These are phyloP conservation scores for Fusarium newnesense DNA, from an alignment of 2,329 filamentous ascomycete genomes.

Conservation along the genomic window DNA sequence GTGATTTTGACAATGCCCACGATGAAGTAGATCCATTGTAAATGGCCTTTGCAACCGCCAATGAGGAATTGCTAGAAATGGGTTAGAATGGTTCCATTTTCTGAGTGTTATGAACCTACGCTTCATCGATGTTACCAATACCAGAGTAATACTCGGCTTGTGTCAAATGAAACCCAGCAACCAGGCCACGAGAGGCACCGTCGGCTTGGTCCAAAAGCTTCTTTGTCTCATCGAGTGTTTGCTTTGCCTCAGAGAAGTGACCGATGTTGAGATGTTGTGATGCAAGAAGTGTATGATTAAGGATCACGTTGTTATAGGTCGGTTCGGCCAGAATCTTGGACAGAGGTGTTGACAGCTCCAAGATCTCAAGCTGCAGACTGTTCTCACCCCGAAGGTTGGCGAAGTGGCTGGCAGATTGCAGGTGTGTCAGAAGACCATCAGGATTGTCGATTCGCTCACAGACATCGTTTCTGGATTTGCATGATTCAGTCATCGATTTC, in stretches of 20 bases:
- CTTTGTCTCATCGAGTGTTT: constrained; percentile 68
- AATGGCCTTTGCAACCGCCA: constrained; percentile 55
- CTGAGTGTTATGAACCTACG: constrained; percentile 48
- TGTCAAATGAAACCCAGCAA: constrained; percentile 71
- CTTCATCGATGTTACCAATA: constrained; percentile 73
- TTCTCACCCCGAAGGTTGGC: constrained; percentile 62
- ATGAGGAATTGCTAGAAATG: constrained; percentile 41
- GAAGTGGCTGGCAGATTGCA: constrained; percentile 63
- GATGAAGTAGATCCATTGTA: constrained; percentile 44
- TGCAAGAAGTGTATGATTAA: constrained; percentile 60
- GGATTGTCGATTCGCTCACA: constrained; percentile 60
- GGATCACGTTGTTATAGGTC: constrained; percentile 54
- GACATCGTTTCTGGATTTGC: constrained; percentile 54
- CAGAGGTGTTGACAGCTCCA: constrained; percentile 58
- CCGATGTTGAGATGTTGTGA: constrained; percentile 66
- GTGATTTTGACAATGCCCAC: constrained; percentile 49
- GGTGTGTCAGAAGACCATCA: constrained; percentile 58
- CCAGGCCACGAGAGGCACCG: constrained; percentile 51
- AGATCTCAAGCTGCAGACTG: constrained; percentile 56
- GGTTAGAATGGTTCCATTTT: constrained; percentile 18
- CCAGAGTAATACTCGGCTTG: constrained; percentile 79
- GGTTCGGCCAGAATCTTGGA: constrained; percentile 50
- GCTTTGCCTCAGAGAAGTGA: constrained; percentile 60
- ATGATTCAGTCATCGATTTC: constrained; percentile 54
- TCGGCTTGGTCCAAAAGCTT: constrained; percentile 54